Percentiles rank a stretch among this genome's conserved stretches.
Evolutionary conservation across 257 asterid genomes (phyloP).

Genomic region (Henckelia pumila): DNA sequence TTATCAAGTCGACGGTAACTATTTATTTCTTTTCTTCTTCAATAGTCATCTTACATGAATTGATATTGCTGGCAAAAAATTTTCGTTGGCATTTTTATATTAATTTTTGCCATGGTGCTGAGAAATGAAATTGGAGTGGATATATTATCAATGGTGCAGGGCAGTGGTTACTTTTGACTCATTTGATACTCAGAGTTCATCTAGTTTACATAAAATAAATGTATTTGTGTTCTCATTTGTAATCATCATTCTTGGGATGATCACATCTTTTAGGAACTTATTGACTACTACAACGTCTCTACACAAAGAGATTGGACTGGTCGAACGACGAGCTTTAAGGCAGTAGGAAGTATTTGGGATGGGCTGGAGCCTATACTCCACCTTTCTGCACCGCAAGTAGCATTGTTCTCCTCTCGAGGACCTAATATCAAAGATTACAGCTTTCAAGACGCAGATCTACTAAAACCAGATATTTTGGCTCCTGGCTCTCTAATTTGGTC

Average conservation of each 20-base stretch:
- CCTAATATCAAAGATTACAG: conserved; percentile 94
- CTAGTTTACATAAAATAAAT: not conserved
- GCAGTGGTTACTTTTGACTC: not conserved
- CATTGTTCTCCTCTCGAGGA: conserved; percentile 94
- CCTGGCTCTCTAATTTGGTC: conserved; percentile 99
- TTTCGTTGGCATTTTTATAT: not conserved
- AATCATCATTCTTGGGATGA: conserved; percentile 8
- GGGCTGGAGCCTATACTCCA: conserved; percentile 84
- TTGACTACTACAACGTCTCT: conserved; percentile 80
- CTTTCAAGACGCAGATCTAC: conserved; percentile 92
- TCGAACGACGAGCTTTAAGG: conserved; percentile 80
- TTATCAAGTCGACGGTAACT: conserved; percentile 66
- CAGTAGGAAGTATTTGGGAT: conserved; percentile 80
- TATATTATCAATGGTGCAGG: not conserved
- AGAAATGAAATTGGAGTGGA: not conserved
- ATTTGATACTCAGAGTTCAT: not conserved
- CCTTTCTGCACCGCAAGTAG: conserved; percentile 96
- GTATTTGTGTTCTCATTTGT: conserved; percentile 1
- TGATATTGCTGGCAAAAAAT: not conserved
- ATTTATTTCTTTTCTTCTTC: conserved; percentile 18
- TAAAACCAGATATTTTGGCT: conserved; percentile 96
- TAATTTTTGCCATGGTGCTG: not conserved
- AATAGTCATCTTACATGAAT: not conserved
- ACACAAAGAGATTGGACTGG: conserved; percentile 96
- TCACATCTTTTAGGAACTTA: conserved; percentile 56